A percentile compares a stretch with the other conserved stretches of the same genome.
These are phyloP conservation scores for Penicillium antarcticum DNA, from an alignment of 495 filamentous ascomycete genomes.

Conservation along the genomic window DNA sequence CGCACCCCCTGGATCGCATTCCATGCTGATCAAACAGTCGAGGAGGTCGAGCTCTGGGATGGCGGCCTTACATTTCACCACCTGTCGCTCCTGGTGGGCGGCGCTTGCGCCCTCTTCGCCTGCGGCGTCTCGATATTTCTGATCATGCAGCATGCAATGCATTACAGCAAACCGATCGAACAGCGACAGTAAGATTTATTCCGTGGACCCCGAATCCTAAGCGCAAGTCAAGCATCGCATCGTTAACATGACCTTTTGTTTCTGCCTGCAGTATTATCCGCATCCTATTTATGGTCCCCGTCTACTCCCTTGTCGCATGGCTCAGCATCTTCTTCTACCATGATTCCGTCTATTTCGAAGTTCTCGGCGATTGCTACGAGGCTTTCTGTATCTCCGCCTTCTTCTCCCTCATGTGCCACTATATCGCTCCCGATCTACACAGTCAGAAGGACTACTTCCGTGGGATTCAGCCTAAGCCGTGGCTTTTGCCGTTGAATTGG, in stretches of 20 bases:
- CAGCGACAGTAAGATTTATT: constrained; percentile 66
- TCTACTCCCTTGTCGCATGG: constrained; percentile 78
- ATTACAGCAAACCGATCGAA: constrained; percentile 79
- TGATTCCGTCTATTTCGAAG: constrained; percentile 78
- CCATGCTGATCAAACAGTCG: constrained; percentile 26
- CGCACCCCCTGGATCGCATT: background rate
- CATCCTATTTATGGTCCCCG: constrained; percentile 86
- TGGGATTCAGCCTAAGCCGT: constrained; percentile 60
- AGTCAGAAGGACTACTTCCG: constrained; percentile 88
- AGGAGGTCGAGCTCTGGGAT: constrained; percentile 45
- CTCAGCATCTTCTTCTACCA: constrained; percentile 74
- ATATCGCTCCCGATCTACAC: constrained; percentile 75
- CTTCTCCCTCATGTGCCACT: constrained; percentile 84
- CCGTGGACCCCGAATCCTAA: background rate
- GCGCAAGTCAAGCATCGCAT: background rate
- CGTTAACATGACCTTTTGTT: constrained; percentile 13
- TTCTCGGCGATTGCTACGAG: constrained; percentile 85
- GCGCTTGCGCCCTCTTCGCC: constrained; percentile 44
- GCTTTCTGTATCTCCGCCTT: constrained; percentile 89
- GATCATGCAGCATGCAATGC: constrained; percentile 72
- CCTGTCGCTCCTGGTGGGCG: constrained; percentile 46
- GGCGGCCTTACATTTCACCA: constrained; percentile 47
- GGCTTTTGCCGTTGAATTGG: constrained; percentile 69
- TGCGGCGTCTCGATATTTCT: constrained; percentile 45
- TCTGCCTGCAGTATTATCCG: constrained; percentile 71